Percentiles rank a stretch among this genome's conserved stretches.
These are phyloP conservation scores for Fusarium secorum DNA, from an alignment of 2,329 filamentous ascomycete genomes.

Conservation along the genomic window DNA sequence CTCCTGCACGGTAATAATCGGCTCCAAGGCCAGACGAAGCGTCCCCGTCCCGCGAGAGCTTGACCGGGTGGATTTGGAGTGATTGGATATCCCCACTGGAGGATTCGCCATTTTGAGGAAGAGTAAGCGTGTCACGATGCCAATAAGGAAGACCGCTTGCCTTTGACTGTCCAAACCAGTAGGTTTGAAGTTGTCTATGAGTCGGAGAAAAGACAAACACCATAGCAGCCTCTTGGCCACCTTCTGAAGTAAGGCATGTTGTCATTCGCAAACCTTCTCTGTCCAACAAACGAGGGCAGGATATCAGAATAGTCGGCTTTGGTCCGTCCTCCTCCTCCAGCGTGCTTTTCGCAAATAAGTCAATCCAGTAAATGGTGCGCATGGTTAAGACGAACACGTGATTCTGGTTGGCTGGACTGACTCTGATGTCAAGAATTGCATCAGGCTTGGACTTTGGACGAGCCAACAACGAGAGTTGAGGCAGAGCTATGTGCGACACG, in stretches of 20 bases:
- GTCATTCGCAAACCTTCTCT: constrained; percentile 43
- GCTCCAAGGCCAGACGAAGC: constrained; percentile 37
- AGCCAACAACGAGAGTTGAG: constrained; percentile 40
- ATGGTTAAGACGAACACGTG: constrained; percentile 69
- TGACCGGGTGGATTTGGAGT: constrained; percentile 43
- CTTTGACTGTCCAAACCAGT: constrained; percentile 46
- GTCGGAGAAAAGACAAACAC: constrained; percentile 48
- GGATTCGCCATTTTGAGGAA: constrained; percentile 30
- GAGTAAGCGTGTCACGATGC: constrained; percentile 47
- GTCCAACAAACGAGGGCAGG: constrained; percentile 43
- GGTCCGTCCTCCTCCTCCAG: background rate
- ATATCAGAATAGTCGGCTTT: constrained; percentile 40
- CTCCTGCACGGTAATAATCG: constrained; percentile 44
- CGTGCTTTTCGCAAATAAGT: constrained; percentile 43
- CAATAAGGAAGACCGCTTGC: constrained; percentile 46
- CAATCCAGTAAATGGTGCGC: constrained; percentile 58
- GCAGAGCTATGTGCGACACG: constrained; percentile 43
- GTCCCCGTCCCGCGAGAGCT: constrained; percentile 23
- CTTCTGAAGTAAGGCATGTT: constrained; percentile 37
- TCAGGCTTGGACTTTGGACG: constrained; percentile 43
- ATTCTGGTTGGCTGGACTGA: constrained; percentile 54
- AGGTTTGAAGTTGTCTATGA: constrained; percentile 45
- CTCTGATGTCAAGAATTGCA: constrained; percentile 63
- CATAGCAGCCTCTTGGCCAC: constrained; percentile 37
- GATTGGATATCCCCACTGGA: constrained; percentile 31